A percentile compares a stretch with the other conserved stretches of the same genome.
Evolutionary conservation across 2,329 filamentous ascomycete species (phyloP).

Genomic region (Triangularia verruculosa): DNA sequence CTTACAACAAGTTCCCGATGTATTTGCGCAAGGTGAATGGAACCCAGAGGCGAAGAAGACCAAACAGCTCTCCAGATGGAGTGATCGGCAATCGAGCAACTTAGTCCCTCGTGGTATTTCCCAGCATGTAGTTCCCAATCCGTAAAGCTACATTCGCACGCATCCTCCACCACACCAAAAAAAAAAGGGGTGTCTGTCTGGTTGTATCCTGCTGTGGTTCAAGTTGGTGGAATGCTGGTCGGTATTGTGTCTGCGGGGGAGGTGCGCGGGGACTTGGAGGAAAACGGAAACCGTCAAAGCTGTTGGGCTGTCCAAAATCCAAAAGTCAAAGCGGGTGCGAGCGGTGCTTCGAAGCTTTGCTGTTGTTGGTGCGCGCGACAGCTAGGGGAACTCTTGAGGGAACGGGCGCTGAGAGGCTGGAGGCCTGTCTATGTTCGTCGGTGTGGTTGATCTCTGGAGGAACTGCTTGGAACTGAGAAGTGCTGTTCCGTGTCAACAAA

Average conservation of each 20-base stretch:
- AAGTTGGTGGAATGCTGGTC: slow-evolving; percentile 14
- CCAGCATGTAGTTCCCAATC: slow-evolving; percentile 25
- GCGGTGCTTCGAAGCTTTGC: background rate
- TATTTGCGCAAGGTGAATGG: background rate
- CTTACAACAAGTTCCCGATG: background rate
- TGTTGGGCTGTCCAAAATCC: background rate
- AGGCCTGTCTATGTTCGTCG: background rate
- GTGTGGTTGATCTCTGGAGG: background rate
- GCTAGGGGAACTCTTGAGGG: background rate
- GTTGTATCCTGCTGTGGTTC: slow-evolving; percentile 3
- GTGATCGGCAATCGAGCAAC: background rate
- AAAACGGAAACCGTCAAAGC: background rate
- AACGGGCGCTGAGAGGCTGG: background rate
- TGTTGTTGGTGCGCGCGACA: background rate
- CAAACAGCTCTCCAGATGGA: slow-evolving; percentile 6
- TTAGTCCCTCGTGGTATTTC: slow-evolving; percentile 16
- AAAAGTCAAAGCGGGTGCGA: background rate
- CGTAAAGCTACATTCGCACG: slow-evolving; percentile 19
- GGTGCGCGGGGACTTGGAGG: background rate
- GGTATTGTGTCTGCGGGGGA: slow-evolving; percentile 6
- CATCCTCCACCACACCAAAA: slow-evolving; percentile 22
- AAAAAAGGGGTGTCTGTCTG: background rate
- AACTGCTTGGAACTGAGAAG: background rate
- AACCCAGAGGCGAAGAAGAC: background rate
- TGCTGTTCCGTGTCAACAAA: slow-evolving; percentile 30